A percentile compares a stretch with the other conserved stretches of the same genome.
These are phyloP conservation scores for Pistacia integerrima DNA, from an alignment of 345 rosid genomes.

Conservation along the genomic window DNA sequence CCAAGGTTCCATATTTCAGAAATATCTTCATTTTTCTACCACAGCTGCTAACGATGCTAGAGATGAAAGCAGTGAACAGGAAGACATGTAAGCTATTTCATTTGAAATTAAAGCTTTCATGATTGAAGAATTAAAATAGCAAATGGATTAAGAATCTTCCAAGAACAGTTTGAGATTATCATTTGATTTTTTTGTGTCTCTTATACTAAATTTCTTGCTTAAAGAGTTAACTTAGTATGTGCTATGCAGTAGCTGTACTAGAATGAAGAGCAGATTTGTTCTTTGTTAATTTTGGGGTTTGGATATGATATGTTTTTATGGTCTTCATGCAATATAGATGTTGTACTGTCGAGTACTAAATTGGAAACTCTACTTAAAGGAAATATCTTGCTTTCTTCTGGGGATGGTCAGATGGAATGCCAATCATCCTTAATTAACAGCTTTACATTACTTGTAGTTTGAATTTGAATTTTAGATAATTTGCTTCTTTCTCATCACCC, in stretches of 20 bases:
- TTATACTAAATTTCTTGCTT: background rate
- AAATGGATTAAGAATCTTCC: background rate
- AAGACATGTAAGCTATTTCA: constrained; percentile 53
- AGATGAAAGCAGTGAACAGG: constrained; percentile 36
- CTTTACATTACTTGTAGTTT: constrained; percentile 3
- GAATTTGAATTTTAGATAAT: constrained; percentile 2
- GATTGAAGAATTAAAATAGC: background rate
- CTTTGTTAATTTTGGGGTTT: background rate
- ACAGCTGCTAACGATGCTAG: constrained; percentile 32
- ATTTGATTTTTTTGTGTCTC: background rate
- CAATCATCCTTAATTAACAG: constrained; percentile 2
- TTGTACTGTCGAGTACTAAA: background rate
- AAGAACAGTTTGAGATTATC: background rate
- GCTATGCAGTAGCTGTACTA: background rate
- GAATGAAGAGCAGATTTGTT: background rate
- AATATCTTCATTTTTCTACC: constrained; percentile 37
- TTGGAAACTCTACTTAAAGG: background rate
- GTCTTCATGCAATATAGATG: no score
- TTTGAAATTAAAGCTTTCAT: constrained; percentile 1
- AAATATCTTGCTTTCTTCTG: background rate
- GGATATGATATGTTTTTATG: no score
- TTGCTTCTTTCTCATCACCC: constrained; percentile 8
- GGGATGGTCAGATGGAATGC: background rate
- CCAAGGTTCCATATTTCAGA: constrained; percentile 40
- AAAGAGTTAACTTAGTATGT: background rate